Conservation (phyloP, 2,329 filamentous ascomycete genomes). For the Epichloe gansuensis region DNA sequence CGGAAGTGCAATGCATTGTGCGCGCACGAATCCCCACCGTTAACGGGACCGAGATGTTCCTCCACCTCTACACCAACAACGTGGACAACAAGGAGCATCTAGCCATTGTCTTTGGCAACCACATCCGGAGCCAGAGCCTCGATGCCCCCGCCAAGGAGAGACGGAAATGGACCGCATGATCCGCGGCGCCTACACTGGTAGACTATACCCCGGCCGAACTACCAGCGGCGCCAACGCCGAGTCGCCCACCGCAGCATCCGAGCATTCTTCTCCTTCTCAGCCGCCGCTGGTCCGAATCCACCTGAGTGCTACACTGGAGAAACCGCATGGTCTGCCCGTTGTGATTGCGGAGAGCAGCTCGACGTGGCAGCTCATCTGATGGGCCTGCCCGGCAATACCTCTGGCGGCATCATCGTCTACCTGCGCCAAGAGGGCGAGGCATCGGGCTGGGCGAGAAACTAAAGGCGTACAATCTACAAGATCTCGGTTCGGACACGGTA, state of each 20-base stretch:
- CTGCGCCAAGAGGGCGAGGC: slow-evolving; percentile 85
- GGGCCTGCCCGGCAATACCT: slow-evolving; percentile 52
- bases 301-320: slow-evolving; percentile 96
- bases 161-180: slow-evolving; percentile 89
- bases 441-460: slow-evolving; percentile 93
- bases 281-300: slow-evolving; percentile 81
- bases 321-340: slow-evolving; percentile 94
- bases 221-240: slow-evolving; percentile 44
- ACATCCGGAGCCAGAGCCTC: slow-evolving; percentile 63
- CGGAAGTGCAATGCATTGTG: slow-evolving; percentile 84
- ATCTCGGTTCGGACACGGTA: slow-evolving; percentile 93
- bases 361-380: slow-evolving; percentile 93
- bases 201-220: slow-evolving; percentile 73
- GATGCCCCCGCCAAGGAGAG: slow-evolving; percentile 62
- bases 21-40: slow-evolving; percentile 91
- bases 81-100: slow-evolving; percentile 92
- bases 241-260: background rate
- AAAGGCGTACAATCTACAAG: slow-evolving; percentile 96
- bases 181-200: slow-evolving; percentile 80
- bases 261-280: slow-evolving; percentile 7
- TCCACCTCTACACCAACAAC: slow-evolving; percentile 89
- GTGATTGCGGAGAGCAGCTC: slow-evolving; percentile 94
- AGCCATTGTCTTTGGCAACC: slow-evolving; percentile 87
- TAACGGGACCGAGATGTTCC: slow-evolving; percentile 86
- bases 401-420: slow-evolving; percentile 87